Percentiles rank a stretch among this genome's conserved stretches.
phyloP scores from a whole-genome alignment of 2,329 filamentous ascomycete species.

The Apiospora hydei region DNA sequence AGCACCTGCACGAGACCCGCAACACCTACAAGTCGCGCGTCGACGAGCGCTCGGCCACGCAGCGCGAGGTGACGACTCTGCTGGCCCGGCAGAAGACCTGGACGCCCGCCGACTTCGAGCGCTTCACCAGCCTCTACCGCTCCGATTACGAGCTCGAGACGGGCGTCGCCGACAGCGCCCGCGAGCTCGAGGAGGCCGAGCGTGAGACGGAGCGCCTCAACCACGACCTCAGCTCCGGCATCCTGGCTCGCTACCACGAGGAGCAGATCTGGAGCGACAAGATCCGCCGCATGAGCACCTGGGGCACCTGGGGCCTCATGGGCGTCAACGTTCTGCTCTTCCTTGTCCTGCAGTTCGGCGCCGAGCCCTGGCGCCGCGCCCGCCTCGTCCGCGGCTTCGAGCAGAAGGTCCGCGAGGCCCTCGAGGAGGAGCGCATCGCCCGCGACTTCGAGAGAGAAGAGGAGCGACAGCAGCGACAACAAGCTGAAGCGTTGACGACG shows the following conservation, averaged over 20 bases:
- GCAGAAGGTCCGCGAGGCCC: constrained; percentile 73
- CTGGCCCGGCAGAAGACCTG: constrained; percentile 94
- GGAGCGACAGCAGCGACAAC: neutral
- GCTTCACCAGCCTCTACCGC: constrained; percentile 91
- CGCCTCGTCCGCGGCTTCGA: constrained; percentile 85
- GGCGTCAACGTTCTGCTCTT: constrained; percentile 93
- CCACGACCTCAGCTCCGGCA: constrained; percentile 78
- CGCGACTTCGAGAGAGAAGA: constrained; percentile 31
- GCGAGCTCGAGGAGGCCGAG: constrained; percentile 78
- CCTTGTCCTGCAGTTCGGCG: constrained; percentile 83
- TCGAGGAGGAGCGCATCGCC: constrained; percentile 69
- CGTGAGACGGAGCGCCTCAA: constrained; percentile 79
- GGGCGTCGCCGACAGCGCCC: constrained; percentile 75
- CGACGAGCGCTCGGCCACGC: constrained; percentile 81
- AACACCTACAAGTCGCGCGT: constrained; percentile 80
- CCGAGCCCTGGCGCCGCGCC: constrained; percentile 89
- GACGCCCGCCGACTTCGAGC: constrained; percentile 85
- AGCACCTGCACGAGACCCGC: constrained; percentile 74
- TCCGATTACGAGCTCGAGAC: constrained; percentile 94
- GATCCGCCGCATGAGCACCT: constrained; percentile 93
- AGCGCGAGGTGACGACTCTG: constrained; percentile 94
- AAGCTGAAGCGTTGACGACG: neutral
- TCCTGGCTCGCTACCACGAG: constrained; percentile 93
- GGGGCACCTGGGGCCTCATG: constrained; percentile 99
- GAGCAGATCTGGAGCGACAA: constrained; percentile 99